Percentiles rank a stretch among this genome's conserved stretches.
These are phyloP conservation scores for Nigrospora oryzae DNA, from an alignment of 2,329 filamentous ascomycete genomes.

Conservation along the genomic window DNA sequence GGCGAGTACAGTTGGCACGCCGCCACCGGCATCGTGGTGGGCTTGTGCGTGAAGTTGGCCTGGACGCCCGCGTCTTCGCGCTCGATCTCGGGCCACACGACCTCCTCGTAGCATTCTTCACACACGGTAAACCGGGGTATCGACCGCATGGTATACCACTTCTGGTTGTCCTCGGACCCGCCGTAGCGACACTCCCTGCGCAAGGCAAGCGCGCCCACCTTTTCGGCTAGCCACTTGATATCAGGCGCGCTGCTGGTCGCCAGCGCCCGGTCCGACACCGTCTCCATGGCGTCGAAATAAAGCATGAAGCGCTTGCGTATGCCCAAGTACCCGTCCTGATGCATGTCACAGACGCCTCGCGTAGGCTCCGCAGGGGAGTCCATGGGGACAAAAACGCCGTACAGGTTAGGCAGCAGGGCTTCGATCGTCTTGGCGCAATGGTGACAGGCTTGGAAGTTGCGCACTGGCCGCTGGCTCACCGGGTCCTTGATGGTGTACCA, in stretches of 20 bases:
- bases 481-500: slow-evolving; percentile 75
- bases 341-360: slow-evolving; percentile 60
- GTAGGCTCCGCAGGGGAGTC: slow-evolving; percentile 35
- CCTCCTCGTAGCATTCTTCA: slow-evolving; percentile 75
- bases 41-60: slow-evolving; percentile 51
- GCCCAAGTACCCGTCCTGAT: slow-evolving; percentile 33
- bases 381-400: slow-evolving; percentile 53
- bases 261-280: slow-evolving; percentile 41
- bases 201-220: slow-evolving; percentile 49
- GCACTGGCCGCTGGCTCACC: slow-evolving; percentile 51
- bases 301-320: slow-evolving; percentile 43
- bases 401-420: slow-evolving; percentile 63
- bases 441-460: slow-evolving; percentile 67
- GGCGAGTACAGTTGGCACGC: slow-evolving; percentile 75
- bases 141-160: slow-evolving; percentile 72
- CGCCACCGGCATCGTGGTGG: slow-evolving; percentile 44
- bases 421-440: slow-evolving; percentile 67
- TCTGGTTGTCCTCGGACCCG: slow-evolving; percentile 48
- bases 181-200: slow-evolving; percentile 59
- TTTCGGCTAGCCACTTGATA: slow-evolving; percentile 52
- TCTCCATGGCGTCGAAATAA: slow-evolving; percentile 55
- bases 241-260: slow-evolving; percentile 40
- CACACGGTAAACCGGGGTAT: slow-evolving; percentile 77
- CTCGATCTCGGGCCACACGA: slow-evolving; percentile 61
- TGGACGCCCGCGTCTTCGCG: slow-evolving; percentile 29